Conservation (phyloP, 441 rosid species). For the Syzygium malaccense region DNA sequence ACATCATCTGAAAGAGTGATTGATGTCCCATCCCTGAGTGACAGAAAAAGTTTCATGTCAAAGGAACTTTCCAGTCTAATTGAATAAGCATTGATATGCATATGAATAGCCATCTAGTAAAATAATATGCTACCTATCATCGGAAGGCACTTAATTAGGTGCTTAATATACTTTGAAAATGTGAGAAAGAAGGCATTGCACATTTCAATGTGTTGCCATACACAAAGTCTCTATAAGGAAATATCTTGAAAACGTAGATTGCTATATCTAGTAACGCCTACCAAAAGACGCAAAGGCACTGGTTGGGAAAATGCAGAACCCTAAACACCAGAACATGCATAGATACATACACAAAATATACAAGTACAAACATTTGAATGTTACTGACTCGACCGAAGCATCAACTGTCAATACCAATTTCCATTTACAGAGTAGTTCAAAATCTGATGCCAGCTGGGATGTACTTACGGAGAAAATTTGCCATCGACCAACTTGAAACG, state of each 20-base stretch:
- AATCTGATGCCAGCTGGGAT: background rate
- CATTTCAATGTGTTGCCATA: background rate
- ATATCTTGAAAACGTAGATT: background rate
- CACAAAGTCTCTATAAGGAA: background rate
- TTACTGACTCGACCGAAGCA: background rate
- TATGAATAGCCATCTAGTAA: background rate
- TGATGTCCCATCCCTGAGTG: constrained; percentile 4
- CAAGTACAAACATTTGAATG: background rate
- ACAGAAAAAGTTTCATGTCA: background rate
- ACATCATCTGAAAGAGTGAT: constrained; percentile 12
- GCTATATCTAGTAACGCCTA: background rate
- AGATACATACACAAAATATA: background rate
- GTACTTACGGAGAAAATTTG: constrained; percentile 97
- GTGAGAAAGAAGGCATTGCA: background rate
- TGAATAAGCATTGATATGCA: background rate
- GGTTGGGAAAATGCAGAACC: background rate
- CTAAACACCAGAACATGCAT: background rate
- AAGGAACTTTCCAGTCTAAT: background rate
- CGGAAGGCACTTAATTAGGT: background rate
- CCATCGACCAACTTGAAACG: constrained; percentile 96
- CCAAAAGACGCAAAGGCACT: background rate
- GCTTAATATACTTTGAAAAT: background rate
- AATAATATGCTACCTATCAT: background rate
- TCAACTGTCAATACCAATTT: background rate
- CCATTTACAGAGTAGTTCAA: background rate